Base-by-base conservation (phyloP, 1,284 basidiomycete genomes). In the Retiboletus fuscus region DNA sequence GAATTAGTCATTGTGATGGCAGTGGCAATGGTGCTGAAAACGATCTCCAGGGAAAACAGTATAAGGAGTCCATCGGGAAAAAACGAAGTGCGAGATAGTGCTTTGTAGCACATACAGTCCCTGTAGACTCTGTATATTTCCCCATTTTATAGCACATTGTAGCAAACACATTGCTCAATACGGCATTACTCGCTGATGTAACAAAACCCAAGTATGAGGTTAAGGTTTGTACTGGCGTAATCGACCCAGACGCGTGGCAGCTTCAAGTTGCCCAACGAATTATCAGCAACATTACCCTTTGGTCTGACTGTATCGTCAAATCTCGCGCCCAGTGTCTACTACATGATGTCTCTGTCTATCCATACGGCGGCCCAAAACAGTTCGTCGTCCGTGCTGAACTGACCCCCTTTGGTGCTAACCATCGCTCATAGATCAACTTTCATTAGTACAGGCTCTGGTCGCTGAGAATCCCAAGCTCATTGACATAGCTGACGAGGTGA, bases 341-440 rank as follows among this genome's bases (percentile, higher is more conserved):
- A 18, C 30, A 46, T 28, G 1, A 81, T 80, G 78, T 55, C 78
- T 11, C 43, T 73, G 20, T 73, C 79, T 43, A 84, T 91, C 26
- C 92, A 93, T 72, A 84, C 84, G 55, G 92, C 92, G 6, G 91
- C 92, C 24, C 89, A 91, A 78, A 92, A 91, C 68, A 88, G 92
- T 92, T 28, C 10, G 70, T 73, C 58, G n/a, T 43, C 20, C 47
- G 22, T 60, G 41, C 69, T 68, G 30, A 60, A 41, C 55, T n/a
- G 18, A 53, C 39, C 44, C 39, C 34, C 24, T 18, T 63, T 51
- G 30, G 13, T 24, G 22, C 3, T 68, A 34, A 67, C n/a, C 11
- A 51, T 30, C 49, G 8, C 39, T 18, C 12, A 4, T 26, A 96
- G 95, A 92, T 76, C 95, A 97, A 82, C 85, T 91, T 22, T 91